Conservation (phyloP, 495 filamentous ascomycete species). For the Neurospora tetrasperma region DNA sequence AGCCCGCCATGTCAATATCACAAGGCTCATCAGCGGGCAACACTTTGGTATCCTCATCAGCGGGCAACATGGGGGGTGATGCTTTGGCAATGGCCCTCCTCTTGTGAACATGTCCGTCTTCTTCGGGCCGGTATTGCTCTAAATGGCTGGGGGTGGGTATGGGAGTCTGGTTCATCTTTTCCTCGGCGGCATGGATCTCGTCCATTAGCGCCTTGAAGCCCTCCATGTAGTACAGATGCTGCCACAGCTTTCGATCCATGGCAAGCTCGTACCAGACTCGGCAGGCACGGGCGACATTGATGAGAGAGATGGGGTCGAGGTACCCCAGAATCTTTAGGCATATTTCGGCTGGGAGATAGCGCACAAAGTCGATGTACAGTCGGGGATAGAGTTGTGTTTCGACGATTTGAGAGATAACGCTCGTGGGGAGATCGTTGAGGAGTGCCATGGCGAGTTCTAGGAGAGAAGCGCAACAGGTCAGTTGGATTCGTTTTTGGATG, state of each 20-base stretch:
- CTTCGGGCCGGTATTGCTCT: conserved; percentile 23
- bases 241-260: conserved; percentile 80
- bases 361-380: conserved; percentile 84
- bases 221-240: conserved; percentile 64
- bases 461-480: neutral
- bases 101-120: conserved; percentile 33
- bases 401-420: conserved; percentile 66
- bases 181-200: conserved; percentile 60
- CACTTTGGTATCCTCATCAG: conserved; percentile 38
- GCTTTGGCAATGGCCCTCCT: conserved; percentile 34
- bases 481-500: neutral
- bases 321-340: conserved; percentile 81
- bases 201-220: conserved; percentile 68
- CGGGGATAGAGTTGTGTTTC: conserved; percentile 55
- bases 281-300: conserved; percentile 68
- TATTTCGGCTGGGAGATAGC: conserved; percentile 77
- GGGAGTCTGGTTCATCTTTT: conserved; percentile 32
- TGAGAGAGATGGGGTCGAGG: conserved; percentile 63
- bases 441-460: conserved; percentile 53
- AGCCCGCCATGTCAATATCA: conserved; percentile 17
- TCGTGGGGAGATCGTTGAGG: conserved; percentile 63
- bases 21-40: conserved; percentile 30
- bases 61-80: conserved; percentile 3
- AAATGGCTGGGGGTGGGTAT: conserved; percentile 15
- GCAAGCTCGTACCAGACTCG: conserved; percentile 72